Evolutionary conservation across 495 filamentous ascomycete species (phyloP), one percentile per base, ranked within the genome.

Genomic region (Xylaria flabelliformis): DNA sequence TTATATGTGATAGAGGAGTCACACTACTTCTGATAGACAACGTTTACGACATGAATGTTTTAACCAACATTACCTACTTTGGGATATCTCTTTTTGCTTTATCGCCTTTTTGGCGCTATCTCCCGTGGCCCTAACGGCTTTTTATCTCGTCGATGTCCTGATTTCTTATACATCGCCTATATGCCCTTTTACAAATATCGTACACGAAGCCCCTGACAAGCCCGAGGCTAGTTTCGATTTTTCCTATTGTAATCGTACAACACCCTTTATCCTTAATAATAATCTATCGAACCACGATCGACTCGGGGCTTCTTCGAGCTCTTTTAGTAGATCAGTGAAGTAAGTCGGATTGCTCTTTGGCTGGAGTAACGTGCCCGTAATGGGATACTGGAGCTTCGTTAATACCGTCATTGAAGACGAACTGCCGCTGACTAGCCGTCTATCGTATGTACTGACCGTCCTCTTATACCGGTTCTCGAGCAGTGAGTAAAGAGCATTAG

Each of bases 281-380:
- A 89, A 59, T 65, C 88, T 83, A 3, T 85, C 84, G 36, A 88
- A 74, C 80, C 84, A 91, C 56, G 88, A 87, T 32, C 92, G 83
- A 53, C 78, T 84, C 32, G 91, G 91, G 21, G 91, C 92, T 79
- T 90, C 91, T 63, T 90, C 88, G 50, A 94, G 88, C 81, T 95
- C 94, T 67, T 82, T 84, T 68, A 93, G 77, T 6, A 97, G 78
- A 72, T 92, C 85, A 34, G 89, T 85, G 77, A 95, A 97, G 80
- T 97, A 89, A 4, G 85, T 89, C 36, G 94, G 93, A 71, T 94
- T 91, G 76, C 89, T 93, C 44, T 86, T 87, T 1, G 94, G 94
- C 34, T 83, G 82, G 73, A 94, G 85, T 62, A 95, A 77, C 21
- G 82, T 82, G 21, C 84, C 83, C 0, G 86, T 82, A 21, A 94